Conservation (phyloP, 805 yeast species). For the Candida pseudofarinosa region DNA sequence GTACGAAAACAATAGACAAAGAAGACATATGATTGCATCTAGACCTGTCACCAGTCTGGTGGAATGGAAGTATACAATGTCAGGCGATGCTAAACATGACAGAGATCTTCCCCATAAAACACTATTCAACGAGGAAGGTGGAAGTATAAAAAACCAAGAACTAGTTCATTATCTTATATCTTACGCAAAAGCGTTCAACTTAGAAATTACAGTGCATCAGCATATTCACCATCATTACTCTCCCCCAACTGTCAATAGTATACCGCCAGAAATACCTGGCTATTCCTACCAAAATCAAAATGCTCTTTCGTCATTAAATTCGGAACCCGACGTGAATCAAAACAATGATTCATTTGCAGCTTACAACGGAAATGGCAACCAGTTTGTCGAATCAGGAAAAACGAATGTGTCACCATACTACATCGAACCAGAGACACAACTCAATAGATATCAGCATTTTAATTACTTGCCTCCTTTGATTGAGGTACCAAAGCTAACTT, state of each 20-base stretch:
- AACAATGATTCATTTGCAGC: neutral
- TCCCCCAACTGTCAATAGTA: conserved; percentile 23
- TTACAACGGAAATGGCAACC: conserved; percentile 1
- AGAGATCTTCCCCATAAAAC: conserved; percentile 18
- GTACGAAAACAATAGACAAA: neutral
- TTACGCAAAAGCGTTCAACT: conserved; percentile 53
- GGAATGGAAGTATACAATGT: conserved; percentile 61
- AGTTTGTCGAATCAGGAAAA: conserved; percentile 3
- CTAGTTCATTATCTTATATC: conserved; percentile 55
- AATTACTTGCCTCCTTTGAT: conserved; percentile 69
- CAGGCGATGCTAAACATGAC: conserved; percentile 37
- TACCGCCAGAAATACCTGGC: neutral
- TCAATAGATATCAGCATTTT: conserved; percentile 64
- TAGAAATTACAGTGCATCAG: conserved; percentile 73
- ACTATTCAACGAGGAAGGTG: conserved; percentile 31
- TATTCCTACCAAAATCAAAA: neutral
- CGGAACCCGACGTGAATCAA: neutral
- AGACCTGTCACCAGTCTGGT: conserved; percentile 23
- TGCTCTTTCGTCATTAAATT: neutral
- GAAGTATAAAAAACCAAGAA: conserved; percentile 50
- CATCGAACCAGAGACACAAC: conserved; percentile 48
- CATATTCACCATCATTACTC: conserved; percentile 79
- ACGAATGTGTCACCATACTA: conserved; percentile 10
- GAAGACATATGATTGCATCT: conserved; percentile 2
- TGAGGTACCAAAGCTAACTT: conserved; percentile 65